Evolutionary conservation across 1,284 basidiomycete species (phyloP).

Genomic region (Naganishia liquefaciens): DNA sequence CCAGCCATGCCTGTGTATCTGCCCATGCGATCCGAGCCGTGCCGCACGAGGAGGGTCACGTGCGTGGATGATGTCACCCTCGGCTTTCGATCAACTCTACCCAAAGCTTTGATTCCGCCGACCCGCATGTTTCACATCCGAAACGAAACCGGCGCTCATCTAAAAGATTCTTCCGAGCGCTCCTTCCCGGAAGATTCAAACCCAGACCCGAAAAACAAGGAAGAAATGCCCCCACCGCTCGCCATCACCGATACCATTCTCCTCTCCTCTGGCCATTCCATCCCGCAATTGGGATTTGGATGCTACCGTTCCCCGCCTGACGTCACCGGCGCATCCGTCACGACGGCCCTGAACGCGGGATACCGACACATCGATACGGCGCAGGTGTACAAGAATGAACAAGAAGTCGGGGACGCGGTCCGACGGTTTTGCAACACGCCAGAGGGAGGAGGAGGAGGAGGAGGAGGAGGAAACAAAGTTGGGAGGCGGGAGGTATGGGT

Average conservation of each 20-base stretch:
- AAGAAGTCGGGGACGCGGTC: conserved; percentile 60
- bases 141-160: no score
- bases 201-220: no score
- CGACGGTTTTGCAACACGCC: not conserved
- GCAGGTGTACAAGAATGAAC: conserved; percentile 62
- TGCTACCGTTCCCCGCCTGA: conserved; percentile 69
- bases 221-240: not conserved
- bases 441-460: no score
- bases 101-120: not conserved
- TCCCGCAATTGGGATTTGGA: conserved; percentile 79
- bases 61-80: not conserved
- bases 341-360: conserved; percentile 68
- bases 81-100: not conserved
- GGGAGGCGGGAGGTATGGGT: conserved; percentile 4
- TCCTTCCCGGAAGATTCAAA: no score
- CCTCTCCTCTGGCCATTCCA: conserved; percentile 48
- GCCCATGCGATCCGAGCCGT: no score
- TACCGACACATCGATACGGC: conserved; percentile 68
- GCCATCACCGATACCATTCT: conserved; percentile 1
- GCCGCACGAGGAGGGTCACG: no score
- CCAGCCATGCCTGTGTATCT: no score
- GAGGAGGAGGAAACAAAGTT: not conserved
- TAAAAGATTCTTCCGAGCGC: no score
- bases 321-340: conserved; percentile 60
- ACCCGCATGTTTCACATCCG: no score